Evolutionary conservation across 1,139 yeast species (phyloP).

Genomic region (Trichomonascaceae sp.): DNA sequence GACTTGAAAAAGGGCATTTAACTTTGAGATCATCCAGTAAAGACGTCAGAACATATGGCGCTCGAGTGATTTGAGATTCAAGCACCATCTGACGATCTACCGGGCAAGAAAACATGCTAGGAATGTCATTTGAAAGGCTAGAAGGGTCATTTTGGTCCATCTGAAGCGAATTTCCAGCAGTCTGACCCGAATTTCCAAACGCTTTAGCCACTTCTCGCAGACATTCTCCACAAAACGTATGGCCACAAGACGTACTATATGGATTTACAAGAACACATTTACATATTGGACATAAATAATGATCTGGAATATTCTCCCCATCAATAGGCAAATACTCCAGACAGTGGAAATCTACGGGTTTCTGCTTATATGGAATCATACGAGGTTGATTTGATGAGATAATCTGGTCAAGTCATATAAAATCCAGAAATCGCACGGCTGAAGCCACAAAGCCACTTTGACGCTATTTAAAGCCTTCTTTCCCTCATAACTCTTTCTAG

Average conservation of each 20-base stretch:
- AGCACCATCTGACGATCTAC: slow-evolving; percentile 50
- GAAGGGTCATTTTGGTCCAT: too few relatives aligned
- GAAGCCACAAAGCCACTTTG: neutral
- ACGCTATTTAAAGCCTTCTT: neutral
- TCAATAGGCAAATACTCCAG: slow-evolving; percentile 29
- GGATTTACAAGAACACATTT: slow-evolving; percentile 31
- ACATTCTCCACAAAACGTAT: slow-evolving; percentile 31
- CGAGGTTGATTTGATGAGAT: neutral
- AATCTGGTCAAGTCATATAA: neutral
- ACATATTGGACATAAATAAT: slow-evolving; percentile 36
- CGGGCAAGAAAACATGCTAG: slow-evolving; percentile 44
- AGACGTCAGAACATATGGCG: slow-evolving; percentile 57
- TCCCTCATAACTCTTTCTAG: neutral
- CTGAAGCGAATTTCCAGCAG: too few relatives aligned
- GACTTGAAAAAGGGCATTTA: slow-evolving; percentile 44
- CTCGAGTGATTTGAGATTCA: slow-evolving; percentile 46
- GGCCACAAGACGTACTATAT: slow-evolving; percentile 33
- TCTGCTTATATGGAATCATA: neutral
- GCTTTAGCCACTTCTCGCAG: slow-evolving; percentile 16
- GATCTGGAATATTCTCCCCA: slow-evolving; percentile 36
- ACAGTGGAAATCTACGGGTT: slow-evolving; percentile 19
- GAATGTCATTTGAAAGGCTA: neutral
- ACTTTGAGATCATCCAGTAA: slow-evolving; percentile 58
- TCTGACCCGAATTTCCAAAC: neutral
- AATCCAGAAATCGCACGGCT: neutral